Evolutionary conservation across 257 asterid genomes (phyloP).

Genomic region (Gentiana dahurica): DNA sequence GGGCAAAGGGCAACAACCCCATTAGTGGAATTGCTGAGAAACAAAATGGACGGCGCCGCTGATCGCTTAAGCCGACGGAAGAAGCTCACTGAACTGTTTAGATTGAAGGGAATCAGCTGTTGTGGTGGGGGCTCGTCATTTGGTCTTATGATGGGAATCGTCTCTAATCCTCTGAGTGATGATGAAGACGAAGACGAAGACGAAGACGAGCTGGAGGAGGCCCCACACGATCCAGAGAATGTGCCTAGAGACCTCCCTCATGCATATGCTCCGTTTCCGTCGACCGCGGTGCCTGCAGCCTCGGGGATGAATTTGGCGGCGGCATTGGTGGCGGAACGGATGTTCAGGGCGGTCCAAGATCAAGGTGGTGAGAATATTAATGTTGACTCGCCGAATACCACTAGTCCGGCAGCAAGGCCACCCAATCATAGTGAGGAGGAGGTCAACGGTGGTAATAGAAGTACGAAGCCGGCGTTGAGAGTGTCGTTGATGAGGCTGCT

Average conservation of each 20-base stretch:
- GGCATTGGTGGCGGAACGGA: slow-evolving; percentile 79
- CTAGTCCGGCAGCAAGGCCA: slow-evolving; percentile 4
- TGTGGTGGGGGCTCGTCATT: slow-evolving; percentile 42
- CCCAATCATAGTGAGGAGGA: slow-evolving; percentile 3
- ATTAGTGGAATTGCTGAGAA: slow-evolving; percentile 31
- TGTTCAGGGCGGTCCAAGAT: slow-evolving; percentile 50
- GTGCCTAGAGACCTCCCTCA: slow-evolving; percentile 7
- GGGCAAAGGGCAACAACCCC: slow-evolving; percentile 35
- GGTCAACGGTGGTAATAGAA: background rate
- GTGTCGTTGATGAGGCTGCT: slow-evolving; percentile 80
- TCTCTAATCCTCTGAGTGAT: slow-evolving; percentile 23
- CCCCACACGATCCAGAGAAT: slow-evolving; percentile 12
- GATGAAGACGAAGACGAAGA: slow-evolving; percentile 18
- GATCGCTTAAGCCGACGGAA: slow-evolving; percentile 40
- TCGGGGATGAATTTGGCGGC: slow-evolving; percentile 73
- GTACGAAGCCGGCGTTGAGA: slow-evolving; percentile 25
- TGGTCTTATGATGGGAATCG: slow-evolving; percentile 36
- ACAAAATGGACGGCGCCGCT: slow-evolving; percentile 51
- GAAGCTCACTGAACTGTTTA: slow-evolving; percentile 54
- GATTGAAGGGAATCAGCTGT: slow-evolving; percentile 51
- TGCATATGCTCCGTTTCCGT: slow-evolving; percentile 13
- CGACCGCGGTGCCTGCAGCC: slow-evolving; percentile 23
- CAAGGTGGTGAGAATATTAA: slow-evolving; percentile 6
- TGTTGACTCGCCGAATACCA: slow-evolving; percentile 2
- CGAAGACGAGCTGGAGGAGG: slow-evolving; percentile 8